phyloP scores from a whole-genome alignment of 495 filamentous ascomycete species.

The Tuber umbilicatum region DNA sequence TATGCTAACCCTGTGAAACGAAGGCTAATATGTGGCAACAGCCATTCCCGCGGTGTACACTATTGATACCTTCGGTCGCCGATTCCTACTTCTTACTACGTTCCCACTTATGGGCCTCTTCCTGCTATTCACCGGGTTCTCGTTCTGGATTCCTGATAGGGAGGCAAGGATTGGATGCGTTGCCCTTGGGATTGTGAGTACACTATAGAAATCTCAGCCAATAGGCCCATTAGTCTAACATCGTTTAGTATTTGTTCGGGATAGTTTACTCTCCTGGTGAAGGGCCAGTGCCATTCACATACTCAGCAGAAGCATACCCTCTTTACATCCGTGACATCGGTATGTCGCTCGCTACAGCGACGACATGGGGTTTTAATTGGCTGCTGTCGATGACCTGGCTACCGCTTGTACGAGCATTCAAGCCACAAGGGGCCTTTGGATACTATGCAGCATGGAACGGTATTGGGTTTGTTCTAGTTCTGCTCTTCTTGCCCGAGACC shows the following conservation, averaged over 20 bases:
- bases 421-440: conserved; percentile 49
- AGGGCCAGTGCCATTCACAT: conserved; percentile 77
- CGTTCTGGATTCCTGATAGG: conserved; percentile 61
- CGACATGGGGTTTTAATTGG: conserved; percentile 66
- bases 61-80: conserved; percentile 76
- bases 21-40: not conserved
- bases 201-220: not conserved
- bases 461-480: conserved; percentile 61
- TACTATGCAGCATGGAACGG: conserved; percentile 66
- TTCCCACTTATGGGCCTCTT: conserved; percentile 70
- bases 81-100: conserved; percentile 68
- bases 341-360: conserved; percentile 70
- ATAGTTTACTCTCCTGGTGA: conserved; percentile 72
- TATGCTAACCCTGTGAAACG: not conserved
- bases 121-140: conserved; percentile 74
- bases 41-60: conserved; percentile 69
- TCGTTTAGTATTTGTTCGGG: conserved; percentile 51
- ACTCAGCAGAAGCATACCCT: conserved; percentile 77
- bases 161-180: conserved; percentile 53
- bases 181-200: conserved; percentile 53
- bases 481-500: conserved; percentile 70
- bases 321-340: conserved; percentile 68
- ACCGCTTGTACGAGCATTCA: conserved; percentile 54
- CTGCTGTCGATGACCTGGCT: conserved; percentile 66
- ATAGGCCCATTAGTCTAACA: not conserved